A percentile compares a stretch with the other conserved stretches of the same genome.
These are phyloP conservation scores for Sinapis alba DNA, from an alignment of 441 rosid genomes.

Conservation along the genomic window DNA sequence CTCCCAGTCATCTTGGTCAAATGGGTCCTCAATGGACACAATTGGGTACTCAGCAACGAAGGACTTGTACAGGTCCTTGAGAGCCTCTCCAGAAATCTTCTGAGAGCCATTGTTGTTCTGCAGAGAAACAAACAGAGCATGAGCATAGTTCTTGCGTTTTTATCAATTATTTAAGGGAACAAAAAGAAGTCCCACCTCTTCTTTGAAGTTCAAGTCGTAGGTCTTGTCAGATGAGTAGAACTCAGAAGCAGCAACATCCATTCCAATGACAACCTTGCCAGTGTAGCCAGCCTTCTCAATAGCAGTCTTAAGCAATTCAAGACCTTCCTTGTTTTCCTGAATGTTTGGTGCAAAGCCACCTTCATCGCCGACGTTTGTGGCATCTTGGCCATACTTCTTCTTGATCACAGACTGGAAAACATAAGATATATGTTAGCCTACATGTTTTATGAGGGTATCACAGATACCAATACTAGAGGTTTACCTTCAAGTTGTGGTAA, in stretches of 20 bases:
- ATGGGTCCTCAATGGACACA: conserved; percentile 95
- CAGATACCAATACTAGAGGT: neutral
- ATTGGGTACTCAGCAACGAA: conserved; percentile 87
- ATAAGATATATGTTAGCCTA: neutral
- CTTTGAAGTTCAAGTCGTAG: conserved; percentile 90
- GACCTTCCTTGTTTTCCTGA: conserved; percentile 99
- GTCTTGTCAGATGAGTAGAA: conserved; percentile 71
- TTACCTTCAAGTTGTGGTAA: conserved; percentile 82
- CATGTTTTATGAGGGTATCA: neutral
- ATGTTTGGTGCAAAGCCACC: conserved; percentile 98
- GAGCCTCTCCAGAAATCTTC: conserved; percentile 86
- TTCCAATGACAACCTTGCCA: conserved; percentile 86
- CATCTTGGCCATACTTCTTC: conserved; percentile 97
- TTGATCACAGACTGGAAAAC: conserved; percentile 72
- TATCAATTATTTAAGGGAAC: neutral
- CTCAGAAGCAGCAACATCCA: conserved; percentile 96
- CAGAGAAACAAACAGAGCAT: neutral
- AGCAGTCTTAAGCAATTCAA: conserved; percentile 89
- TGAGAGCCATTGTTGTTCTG: conserved; percentile 80
- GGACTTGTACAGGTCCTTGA: conserved; percentile 91
- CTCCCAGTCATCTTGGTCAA: conserved; percentile 99
- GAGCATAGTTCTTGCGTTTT: neutral
- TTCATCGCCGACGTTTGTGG: conserved; percentile 92
- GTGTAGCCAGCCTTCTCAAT: conserved; percentile 90
- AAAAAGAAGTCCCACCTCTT: conserved; percentile 51